Base-by-base conservation (phyloP, 2,329 filamentous ascomycete species). In the Ascochyta fabae region DNA sequence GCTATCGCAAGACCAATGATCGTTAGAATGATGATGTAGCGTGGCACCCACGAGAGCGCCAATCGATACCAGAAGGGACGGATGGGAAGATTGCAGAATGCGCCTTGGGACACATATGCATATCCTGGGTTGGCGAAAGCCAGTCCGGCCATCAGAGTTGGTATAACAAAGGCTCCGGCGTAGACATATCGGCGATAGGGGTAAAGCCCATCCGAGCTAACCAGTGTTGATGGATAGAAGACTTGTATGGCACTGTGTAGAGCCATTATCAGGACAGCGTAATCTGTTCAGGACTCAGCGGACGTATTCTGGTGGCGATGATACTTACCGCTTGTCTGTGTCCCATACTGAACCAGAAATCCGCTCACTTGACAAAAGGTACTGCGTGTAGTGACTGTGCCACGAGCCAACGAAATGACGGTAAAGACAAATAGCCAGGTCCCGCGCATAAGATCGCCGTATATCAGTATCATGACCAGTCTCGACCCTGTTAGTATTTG, bases 171-270 rank as follows among this genome's bases (percentile, higher is more conserved):
- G 71, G 85, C 89, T 27, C 80, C 65, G 15, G 75, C 67, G 60
- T 88, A 89, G 5, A 89, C 85, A 23, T 79, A 77, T 19, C 82
- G 78, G 4, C 89, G 84, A 60, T 88, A 88, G 2, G 84, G 86
- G 68, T 90, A 90, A 0, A 94, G 80, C 0, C 89, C 89, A 41
- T 86, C 84, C 56, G 84, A 79, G 2, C 84, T 81, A 42, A 55
- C 68, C 41, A 38, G 66, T 13, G 67, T 67, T 2, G 69, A 68
- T 0, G 86, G 85, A 22, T 83, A 81, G 62, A 92, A 87, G 48
- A 94, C 88, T 72, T 89, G 90, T 10, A 92, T 76, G 3, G 84
- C 85, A 45, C 88, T 89, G 69, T 94, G 90, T 8, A 91, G 69
- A 16, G 89, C 87, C 65, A 94, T 91, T 53, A 91, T 81, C 13